phyloP scores from a whole-genome alignment of 345 rosid species.

The Citrus inodora region DNA sequence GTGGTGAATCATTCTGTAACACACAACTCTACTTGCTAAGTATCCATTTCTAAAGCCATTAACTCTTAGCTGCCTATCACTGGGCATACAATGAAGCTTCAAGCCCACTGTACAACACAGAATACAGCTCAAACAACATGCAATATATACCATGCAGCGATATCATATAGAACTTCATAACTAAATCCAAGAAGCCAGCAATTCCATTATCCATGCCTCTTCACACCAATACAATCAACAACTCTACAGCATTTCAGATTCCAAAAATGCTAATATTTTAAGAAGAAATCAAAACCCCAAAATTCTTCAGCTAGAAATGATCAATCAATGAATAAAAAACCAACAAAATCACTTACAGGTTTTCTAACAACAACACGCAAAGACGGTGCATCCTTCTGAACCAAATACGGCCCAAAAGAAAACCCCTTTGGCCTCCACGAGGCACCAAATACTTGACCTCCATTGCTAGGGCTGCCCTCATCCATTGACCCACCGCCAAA shows the following conservation, averaged over 20 bases:
- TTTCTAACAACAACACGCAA: constrained; percentile 55
- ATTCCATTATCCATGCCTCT: constrained; percentile 9
- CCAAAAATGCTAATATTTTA: not conserved
- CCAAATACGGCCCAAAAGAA: constrained; percentile 46
- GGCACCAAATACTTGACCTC: constrained; percentile 30
- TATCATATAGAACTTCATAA: constrained; percentile 5
- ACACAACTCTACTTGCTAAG: not conserved
- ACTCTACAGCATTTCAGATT: constrained; percentile 5
- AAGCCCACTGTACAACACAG: not conserved
- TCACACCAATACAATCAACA: constrained; percentile 5
- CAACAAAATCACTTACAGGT: constrained; percentile 49
- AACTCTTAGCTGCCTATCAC: not conserved
- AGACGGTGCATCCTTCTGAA: constrained; percentile 28
- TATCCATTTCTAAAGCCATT: not conserved
- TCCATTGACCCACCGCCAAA: constrained; percentile 46
- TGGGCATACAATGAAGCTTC: not conserved
- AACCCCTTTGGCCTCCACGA: constrained; percentile 64
- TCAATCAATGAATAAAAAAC: constrained; percentile 1
- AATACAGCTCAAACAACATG: not conserved
- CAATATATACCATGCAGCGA: not conserved
- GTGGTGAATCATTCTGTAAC: not conserved
- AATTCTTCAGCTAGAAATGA: constrained; percentile 6
- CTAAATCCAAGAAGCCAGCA: constrained; percentile 9
- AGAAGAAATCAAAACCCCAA: constrained; percentile 7
- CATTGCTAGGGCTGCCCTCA: constrained; percentile 49